These are phyloP conservation scores for Alternaria dauci DNA, from an alignment of 2,329 filamentous ascomycete species.

Conservation along the genomic window DNA sequence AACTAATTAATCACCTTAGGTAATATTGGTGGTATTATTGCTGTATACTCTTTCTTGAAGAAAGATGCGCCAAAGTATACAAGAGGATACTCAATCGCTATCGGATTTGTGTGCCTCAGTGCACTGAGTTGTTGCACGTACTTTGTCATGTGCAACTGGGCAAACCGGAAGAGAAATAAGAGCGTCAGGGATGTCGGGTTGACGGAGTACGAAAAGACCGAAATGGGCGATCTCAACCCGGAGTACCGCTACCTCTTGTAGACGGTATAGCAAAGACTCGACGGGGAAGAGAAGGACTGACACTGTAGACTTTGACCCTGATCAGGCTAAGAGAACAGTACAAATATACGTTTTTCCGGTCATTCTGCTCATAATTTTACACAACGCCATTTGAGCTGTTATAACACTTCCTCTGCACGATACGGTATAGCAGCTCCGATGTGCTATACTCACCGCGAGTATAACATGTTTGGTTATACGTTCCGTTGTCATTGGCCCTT, in stretches of 20 bases:
- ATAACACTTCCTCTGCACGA: neutral
- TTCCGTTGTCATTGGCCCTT: neutral
- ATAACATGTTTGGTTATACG: neutral
- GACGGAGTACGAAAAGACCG: slow-evolving; percentile 69
- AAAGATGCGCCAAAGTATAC: slow-evolving; percentile 73
- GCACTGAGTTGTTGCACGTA: slow-evolving; percentile 69
- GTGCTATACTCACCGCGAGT: neutral
- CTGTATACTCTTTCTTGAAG: slow-evolving; percentile 59
- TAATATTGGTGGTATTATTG: slow-evolving; percentile 62
- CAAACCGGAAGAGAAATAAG: slow-evolving; percentile 69
- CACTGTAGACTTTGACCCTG: neutral
- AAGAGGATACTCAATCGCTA: slow-evolving; percentile 78
- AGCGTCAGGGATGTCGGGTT: slow-evolving; percentile 57
- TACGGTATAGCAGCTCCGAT: neutral
- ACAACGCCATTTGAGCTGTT: neutral
- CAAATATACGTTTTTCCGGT: neutral
- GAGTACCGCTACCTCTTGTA: slow-evolving; percentile 68
- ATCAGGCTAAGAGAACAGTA: neutral
- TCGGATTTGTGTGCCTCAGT: slow-evolving; percentile 76
- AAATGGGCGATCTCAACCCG: slow-evolving; percentile 67
- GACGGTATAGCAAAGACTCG: neutral
- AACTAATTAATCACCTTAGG: slow-evolving; percentile 23
- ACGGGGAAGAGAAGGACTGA: neutral
- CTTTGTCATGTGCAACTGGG: slow-evolving; percentile 63
- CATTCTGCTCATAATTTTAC: neutral